phyloP scores from a whole-genome alignment of 495 filamentous ascomycete genomes.

The Aspergillus sclerotioniger region DNA sequence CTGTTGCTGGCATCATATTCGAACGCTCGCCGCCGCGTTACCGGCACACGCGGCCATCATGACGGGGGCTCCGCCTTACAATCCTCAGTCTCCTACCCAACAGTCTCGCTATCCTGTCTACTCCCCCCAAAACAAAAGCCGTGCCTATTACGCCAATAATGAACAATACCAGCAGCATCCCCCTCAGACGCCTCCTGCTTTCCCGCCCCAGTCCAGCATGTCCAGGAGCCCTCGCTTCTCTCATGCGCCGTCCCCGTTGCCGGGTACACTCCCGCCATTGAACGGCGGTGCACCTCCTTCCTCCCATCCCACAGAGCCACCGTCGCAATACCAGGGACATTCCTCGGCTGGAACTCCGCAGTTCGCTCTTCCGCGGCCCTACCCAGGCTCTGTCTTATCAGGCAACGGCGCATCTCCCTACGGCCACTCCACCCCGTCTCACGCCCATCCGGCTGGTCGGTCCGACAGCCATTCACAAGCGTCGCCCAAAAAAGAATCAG shows the following conservation, averaged over 20 bases:
- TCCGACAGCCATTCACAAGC: conserved; percentile 45
- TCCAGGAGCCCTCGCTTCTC: conserved; percentile 48
- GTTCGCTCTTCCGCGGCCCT: conserved; percentile 40
- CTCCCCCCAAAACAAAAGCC: conserved; percentile 49
- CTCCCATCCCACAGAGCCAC: conserved; percentile 42
- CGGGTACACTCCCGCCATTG: conserved; percentile 50
- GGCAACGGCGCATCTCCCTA: conserved; percentile 43
- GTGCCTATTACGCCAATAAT: conserved; percentile 55
- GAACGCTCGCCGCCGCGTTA: conserved; percentile 24
- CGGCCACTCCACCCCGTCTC: conserved; percentile 38
- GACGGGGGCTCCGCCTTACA: conserved; percentile 50
- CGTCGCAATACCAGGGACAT: conserved; percentile 46
- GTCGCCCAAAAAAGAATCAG: conserved; percentile 39
- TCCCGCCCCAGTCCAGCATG: conserved; percentile 49
- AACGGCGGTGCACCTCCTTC: conserved; percentile 47
- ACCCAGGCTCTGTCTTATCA: conserved; percentile 40
- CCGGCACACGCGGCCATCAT: conserved; percentile 44
- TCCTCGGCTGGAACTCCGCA: conserved; percentile 32
- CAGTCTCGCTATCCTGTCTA: conserved; percentile 39
- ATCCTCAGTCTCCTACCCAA: conserved; percentile 44
- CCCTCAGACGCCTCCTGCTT: conserved; percentile 55
- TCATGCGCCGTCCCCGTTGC: conserved; percentile 51
- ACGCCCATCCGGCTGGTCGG: conserved; percentile 46
- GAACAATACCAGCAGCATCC: conserved; percentile 53
- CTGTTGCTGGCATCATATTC: conserved; percentile 1